Percentiles rank a stretch among this genome's conserved stretches.
Evolutionary conservation across 1,284 basidiomycete species (phyloP).

Genomic region (Cerrena zonata): DNA sequence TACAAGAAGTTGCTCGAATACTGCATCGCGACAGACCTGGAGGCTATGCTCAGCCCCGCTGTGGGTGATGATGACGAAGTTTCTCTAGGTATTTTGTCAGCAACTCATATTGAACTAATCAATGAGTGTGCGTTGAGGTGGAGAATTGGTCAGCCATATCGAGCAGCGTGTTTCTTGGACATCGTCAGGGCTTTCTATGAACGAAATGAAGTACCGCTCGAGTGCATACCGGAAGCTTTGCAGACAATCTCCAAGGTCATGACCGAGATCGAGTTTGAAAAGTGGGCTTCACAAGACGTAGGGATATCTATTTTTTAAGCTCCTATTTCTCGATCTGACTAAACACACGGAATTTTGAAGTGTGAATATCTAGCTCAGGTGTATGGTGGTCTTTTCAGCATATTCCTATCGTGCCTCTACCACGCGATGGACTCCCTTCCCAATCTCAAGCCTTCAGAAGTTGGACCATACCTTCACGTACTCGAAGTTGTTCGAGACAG

Average conservation of each 20-base stretch:
- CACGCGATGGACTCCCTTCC: slow-evolving; percentile 76
- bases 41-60: slow-evolving; percentile 79
- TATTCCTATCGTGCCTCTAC: slow-evolving; percentile 82
- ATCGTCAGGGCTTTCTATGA: slow-evolving; percentile 86
- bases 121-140: slow-evolving; percentile 85
- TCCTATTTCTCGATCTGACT: neutral
- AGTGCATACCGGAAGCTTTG: slow-evolving; percentile 89
- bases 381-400: slow-evolving; percentile 76
- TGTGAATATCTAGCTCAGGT: slow-evolving; percentile 59
- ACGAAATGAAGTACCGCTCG: slow-evolving; percentile 85
- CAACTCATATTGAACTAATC: slow-evolving; percentile 76
- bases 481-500: slow-evolving; percentile 70
- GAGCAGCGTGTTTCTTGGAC: slow-evolving; percentile 78
- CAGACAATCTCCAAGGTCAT: slow-evolving; percentile 67
- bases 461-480: slow-evolving; percentile 60
- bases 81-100: slow-evolving; percentile 86
- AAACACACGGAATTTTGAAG: slow-evolving; percentile 30
- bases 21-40: slow-evolving; percentile 83
- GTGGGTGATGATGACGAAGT: slow-evolving; percentile 96
- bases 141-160: slow-evolving; percentile 80
- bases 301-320: slow-evolving; percentile 25
- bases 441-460: slow-evolving; percentile 61
- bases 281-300: slow-evolving; percentile 82
- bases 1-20: slow-evolving; percentile 82
- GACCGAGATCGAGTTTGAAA: slow-evolving; percentile 63